Evolutionary conservation across 2,329 filamentous ascomycete genomes (phyloP), one percentile per base, ranked within the genome.

Genomic region (Malbranchea cinnamomea): DNA sequence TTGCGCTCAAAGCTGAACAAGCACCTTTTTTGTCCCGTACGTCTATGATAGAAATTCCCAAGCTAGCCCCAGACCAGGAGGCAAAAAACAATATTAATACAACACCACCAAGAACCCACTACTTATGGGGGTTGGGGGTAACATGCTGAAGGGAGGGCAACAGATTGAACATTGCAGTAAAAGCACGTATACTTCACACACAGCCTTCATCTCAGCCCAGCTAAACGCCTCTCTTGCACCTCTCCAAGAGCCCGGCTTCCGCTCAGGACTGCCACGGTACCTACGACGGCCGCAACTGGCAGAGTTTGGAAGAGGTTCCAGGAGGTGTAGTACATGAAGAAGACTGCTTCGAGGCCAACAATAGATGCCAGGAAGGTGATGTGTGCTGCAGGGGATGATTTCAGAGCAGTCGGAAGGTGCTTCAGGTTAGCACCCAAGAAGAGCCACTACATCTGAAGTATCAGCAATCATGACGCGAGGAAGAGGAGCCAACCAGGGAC

Each of bases 221-320:
- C 78, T 45, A 94, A 60, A 34, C 89, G 74, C 42, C 89, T 71
- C 47, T 77, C 74, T 62, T 94, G 89, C 17, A 98, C 87, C 63
- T 98, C 89, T 28, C 82, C 79, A 42, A 98, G 63, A 4, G 89
- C 89, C 54, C 84, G 77, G 50, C 78, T 84, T 33, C 89, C 89
- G 51, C 82, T 93, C 38, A 95, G 56, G 50, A 92, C 82, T 7
- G 81, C 72, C 32, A 84, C 69, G 15, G 68, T 57, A 10, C 75
- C 74, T 17, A 89, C 69, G 24, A 74, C 58, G 19, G 65, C 65
- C 31, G 78, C 74, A 15, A 74, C 74, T 4, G 84, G 85, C 28
- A 98, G 64, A 9, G 73, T 74, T 62, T 93, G 78, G 67, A 95
- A 93, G 26, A 98, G 65, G 48, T 77, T 93, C 85, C 87, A 94